Evolutionary conservation across 495 filamentous ascomycete genomes (phyloP).

Genomic region (Friedmanniomyces endolithicus): DNA sequence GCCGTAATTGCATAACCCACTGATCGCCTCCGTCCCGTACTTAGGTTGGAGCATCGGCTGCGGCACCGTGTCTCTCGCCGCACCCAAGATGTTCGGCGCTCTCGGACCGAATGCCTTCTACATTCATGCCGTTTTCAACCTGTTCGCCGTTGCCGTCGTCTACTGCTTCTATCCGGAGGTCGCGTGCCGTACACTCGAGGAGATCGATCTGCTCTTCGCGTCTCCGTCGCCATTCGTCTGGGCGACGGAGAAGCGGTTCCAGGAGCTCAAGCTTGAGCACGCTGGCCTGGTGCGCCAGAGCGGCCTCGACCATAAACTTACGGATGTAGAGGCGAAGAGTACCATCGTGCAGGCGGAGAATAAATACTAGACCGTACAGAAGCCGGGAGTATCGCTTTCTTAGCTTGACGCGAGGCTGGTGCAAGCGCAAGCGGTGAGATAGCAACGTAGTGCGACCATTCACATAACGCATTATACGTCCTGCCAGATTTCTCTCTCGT

Average conservation of each 20-base stretch:
- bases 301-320: background rate
- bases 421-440: too few relatives aligned
- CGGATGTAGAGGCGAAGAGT: background rate
- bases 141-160: constrained; percentile 51
- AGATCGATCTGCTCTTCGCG: constrained; percentile 57
- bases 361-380: too few relatives aligned
- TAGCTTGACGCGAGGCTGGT: too few relatives aligned
- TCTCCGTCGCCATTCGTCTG: constrained; percentile 31
- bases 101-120: constrained; percentile 56
- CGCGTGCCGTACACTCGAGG: constrained; percentile 55
- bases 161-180: constrained; percentile 55
- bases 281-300: background rate
- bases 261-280: constrained; percentile 1
- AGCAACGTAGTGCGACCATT: too few relatives aligned
- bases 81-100: constrained; percentile 50
- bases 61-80: constrained; percentile 39
- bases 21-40: background rate
- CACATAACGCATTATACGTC: too few relatives aligned
- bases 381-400: too few relatives aligned
- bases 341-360: background rate
- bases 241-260: constrained; percentile 1
- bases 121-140: constrained; percentile 52
- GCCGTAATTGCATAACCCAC: background rate
- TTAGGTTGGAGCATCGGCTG: constrained; percentile 27
- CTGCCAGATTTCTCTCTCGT: too few relatives aligned